Conservation (phyloP, 106 monocot genomes). For the Allium cepa region DNA sequence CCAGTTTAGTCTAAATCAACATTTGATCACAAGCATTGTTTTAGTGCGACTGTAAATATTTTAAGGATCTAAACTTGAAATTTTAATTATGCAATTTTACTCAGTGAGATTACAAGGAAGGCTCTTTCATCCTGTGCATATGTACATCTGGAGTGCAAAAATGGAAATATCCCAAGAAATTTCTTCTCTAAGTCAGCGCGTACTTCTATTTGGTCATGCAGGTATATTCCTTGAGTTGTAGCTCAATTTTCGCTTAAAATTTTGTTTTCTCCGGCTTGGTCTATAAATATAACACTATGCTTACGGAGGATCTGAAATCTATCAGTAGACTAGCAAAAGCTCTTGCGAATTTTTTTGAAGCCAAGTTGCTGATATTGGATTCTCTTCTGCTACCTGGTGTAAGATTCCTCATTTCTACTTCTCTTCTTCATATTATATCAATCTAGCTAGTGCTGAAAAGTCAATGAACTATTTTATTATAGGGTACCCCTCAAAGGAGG, state of each 20-base stretch:
- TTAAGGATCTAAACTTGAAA: not conserved
- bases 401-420: slow-evolving; percentile 8
- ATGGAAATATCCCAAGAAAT: slow-evolving; percentile 11
- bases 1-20: too few relatives aligned
- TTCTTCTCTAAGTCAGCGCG: slow-evolving; percentile 19
- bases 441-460: not conserved
- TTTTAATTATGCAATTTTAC: slow-evolving; percentile 1
- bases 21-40: not conserved
- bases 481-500: slow-evolving; percentile 66
- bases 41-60: not conserved
- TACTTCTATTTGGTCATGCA: slow-evolving; percentile 21
- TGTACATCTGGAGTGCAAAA: slow-evolving; percentile 21
- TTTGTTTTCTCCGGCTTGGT: not conserved
- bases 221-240: slow-evolving; percentile 7
- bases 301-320: slow-evolving; percentile 21
- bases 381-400: slow-evolving; percentile 24
- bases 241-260: not conserved
- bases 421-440: not conserved
- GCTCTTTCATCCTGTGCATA: slow-evolving; percentile 21
- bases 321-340: slow-evolving; percentile 28
- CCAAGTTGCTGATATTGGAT: slow-evolving; percentile 15
- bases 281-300: not conserved
- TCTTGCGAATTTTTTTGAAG: slow-evolving; percentile 18
- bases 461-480: slow-evolving; percentile 11
- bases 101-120: too few relatives aligned